phyloP scores from a whole-genome alignment of 257 asterid genomes.

The Nemophila menziesii region DNA sequence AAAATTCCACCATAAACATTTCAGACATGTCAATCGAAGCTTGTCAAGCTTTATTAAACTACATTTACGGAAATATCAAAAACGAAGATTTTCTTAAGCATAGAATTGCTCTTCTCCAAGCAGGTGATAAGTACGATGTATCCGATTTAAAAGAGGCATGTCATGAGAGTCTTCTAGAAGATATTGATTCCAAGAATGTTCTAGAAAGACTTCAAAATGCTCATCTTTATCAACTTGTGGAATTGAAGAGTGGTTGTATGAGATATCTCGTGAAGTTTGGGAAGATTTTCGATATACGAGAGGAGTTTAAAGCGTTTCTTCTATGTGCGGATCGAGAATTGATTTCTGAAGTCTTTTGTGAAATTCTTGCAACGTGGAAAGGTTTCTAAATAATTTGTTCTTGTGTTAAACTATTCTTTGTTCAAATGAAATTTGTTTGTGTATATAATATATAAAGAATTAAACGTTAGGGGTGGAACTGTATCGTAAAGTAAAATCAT shows the following conservation, averaged over 20 bases:
- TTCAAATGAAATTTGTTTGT: conserved; percentile 1
- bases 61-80: conserved; percentile 65
- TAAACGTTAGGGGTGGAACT: no score
- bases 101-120: conserved; percentile 60
- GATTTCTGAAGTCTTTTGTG: conserved; percentile 51
- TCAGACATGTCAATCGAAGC: conserved; percentile 80
- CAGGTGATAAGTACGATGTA: conserved; percentile 76
- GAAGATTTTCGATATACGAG: conserved; percentile 63
- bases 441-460: no score
- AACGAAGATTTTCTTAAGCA: conserved; percentile 51
- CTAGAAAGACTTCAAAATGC: conserved; percentile 82
- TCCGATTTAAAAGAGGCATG: conserved; percentile 74
- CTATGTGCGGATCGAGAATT: conserved; percentile 68
- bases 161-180: conserved; percentile 72
- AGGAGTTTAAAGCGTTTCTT: conserved; percentile 50
- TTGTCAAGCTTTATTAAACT: conserved; percentile 66
- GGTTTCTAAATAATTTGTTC: conserved; percentile 39
- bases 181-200: conserved; percentile 60
- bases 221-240: conserved; percentile 49
- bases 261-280: conserved; percentile 78
- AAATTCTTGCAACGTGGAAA: conserved; percentile 78
- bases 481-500: no score
- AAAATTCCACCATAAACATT: conserved; percentile 55
- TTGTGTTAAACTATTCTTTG: neutral
- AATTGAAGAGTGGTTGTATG: conserved; percentile 66